Percentiles rank a stretch among this genome's conserved stretches.
Conservation (phyloP, 345 rosid species). For the Salix koriyanagi region DNA sequence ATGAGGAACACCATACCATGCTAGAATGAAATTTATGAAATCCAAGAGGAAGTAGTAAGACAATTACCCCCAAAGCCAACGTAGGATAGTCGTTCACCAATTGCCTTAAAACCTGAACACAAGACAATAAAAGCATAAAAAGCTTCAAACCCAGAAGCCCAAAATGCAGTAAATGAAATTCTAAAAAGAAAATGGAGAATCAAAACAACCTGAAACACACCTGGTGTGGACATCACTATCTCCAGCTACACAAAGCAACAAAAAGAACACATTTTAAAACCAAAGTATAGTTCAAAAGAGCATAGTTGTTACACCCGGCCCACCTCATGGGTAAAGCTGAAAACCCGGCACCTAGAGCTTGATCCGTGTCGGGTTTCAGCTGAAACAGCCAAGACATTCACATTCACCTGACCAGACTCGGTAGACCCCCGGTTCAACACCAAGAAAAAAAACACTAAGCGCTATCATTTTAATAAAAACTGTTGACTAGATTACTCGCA, state of each 20-base stretch:
- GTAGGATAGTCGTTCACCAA: conserved; percentile 44
- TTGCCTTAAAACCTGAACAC: conserved; percentile 33
- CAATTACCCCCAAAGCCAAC: conserved; percentile 44
- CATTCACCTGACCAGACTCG: too few relatives aligned
- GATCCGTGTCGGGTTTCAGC: too few relatives aligned
- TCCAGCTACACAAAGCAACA: conserved; percentile 41
- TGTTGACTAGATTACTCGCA: too few relatives aligned
- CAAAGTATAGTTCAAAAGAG: too few relatives aligned
- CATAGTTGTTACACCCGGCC: too few relatives aligned
- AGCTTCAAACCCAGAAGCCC: neutral
- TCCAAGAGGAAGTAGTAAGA: neutral
- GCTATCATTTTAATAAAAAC: too few relatives aligned
- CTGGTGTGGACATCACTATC: conserved; percentile 54
- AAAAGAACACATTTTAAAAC: conserved; percentile 1
- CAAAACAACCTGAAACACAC: conserved; percentile 50
- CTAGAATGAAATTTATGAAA: neutral
- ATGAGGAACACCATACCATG: neutral
- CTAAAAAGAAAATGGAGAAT: neutral
- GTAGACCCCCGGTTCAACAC: too few relatives aligned
- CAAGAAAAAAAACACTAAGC: too few relatives aligned
- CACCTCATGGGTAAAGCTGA: too few relatives aligned
- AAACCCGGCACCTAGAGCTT: too few relatives aligned
- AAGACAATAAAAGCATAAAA: neutral
- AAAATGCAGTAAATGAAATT: neutral
- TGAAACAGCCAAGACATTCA: too few relatives aligned